Evolutionary conservation across 805 yeast species (phyloP).

Genomic region (Saccharomycopsis capsularis): DNA sequence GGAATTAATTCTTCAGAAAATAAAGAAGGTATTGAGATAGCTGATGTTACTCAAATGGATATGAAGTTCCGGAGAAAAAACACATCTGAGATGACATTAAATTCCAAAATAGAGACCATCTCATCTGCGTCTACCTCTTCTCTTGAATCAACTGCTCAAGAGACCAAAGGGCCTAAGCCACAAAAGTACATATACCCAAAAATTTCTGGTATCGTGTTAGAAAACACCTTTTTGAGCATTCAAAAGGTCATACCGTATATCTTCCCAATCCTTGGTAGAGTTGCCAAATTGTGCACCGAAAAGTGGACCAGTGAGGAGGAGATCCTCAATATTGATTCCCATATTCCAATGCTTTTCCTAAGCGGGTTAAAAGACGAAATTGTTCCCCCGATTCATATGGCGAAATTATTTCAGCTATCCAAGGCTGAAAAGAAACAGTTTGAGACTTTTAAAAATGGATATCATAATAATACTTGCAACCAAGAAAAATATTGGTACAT

Average conservation of each 20-base stretch:
- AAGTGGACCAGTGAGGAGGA: conserved; percentile 72
- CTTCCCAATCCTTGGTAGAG: conserved; percentile 56
- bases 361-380: conserved; percentile 79
- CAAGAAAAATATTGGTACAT: conserved; percentile 75
- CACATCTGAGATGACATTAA: not conserved
- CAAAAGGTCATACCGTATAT: conserved; percentile 66
- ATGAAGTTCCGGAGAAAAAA: not conserved
- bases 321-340: conserved; percentile 42
- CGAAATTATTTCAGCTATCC: conserved; percentile 45
- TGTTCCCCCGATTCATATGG: conserved; percentile 85
- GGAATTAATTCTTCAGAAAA: not conserved
- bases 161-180: not conserved
- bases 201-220: conserved; percentile 59
- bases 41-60: not conserved
- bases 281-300: conserved; percentile 63
- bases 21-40: not conserved
- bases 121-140: not conserved
- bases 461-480: conserved; percentile 77
- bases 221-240: conserved; percentile 78
- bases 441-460: conserved; percentile 49
- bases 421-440: conserved; percentile 45
- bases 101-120: not conserved
- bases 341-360: conserved; percentile 62
- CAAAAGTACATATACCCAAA: not conserved
- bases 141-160: not conserved